Evolutionary conservation across 2,329 filamentous ascomycete genomes (phyloP).

Genomic region (Corniculantispora saksenae): DNA sequence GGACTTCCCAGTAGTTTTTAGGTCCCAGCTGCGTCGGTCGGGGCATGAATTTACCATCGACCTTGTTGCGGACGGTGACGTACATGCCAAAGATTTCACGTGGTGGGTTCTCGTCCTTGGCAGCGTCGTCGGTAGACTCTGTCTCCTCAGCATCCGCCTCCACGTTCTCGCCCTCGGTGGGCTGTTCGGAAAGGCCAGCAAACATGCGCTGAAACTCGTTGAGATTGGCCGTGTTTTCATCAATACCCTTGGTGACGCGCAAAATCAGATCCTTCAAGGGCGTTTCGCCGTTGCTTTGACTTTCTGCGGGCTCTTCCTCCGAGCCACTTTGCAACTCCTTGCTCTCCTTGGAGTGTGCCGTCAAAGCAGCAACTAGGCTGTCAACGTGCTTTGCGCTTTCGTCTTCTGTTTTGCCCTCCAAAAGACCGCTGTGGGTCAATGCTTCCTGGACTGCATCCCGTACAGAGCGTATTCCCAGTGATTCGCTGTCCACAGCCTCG

Average conservation of each 20-base stretch:
- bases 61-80: constrained; percentile 69
- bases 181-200: constrained; percentile 46
- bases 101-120: neutral
- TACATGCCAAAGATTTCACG: constrained; percentile 65
- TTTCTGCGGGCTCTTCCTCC: constrained; percentile 23
- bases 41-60: constrained; percentile 64
- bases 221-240: constrained; percentile 43
- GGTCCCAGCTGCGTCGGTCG: constrained; percentile 55
- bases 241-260: constrained; percentile 49
- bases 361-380: constrained; percentile 51
- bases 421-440: constrained; percentile 54
- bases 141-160: constrained; percentile 14
- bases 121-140: neutral
- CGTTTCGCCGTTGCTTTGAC: constrained; percentile 13
- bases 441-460: constrained; percentile 57
- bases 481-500: constrained; percentile 59
- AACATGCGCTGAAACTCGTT: constrained; percentile 54
- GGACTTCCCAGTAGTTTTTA: constrained; percentile 65
- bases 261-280: constrained; percentile 53
- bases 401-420: constrained; percentile 45
- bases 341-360: constrained; percentile 31
- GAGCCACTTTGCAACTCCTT: constrained; percentile 26
- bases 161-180: constrained; percentile 22
- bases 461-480: constrained; percentile 51
- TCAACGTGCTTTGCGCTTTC: constrained; percentile 53